These are phyloP conservation scores for Detonula confervacea DNA, from an alignment of 352 stramenopile species.

Conservation along the genomic window DNA sequence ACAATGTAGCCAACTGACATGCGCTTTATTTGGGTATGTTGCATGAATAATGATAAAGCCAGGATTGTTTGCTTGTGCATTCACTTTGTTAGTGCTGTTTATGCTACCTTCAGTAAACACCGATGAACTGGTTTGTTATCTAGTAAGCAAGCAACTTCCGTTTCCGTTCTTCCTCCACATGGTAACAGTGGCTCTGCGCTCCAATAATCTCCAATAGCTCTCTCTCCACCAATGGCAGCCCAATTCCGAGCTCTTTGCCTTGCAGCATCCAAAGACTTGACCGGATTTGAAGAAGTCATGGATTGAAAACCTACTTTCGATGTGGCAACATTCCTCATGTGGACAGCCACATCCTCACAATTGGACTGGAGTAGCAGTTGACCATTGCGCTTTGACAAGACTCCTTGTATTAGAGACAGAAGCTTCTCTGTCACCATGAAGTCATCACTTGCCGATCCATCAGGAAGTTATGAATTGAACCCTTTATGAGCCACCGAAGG, in stretches of 20 bases:
- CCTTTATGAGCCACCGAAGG: constrained; percentile 16
- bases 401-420: constrained; percentile 40
- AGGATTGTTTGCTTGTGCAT: no score
- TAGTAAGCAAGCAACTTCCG: constrained; percentile 72
- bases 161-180: constrained; percentile 65
- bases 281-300: constrained; percentile 17
- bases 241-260: constrained; percentile 65
- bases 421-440: constrained; percentile 81
- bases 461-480: constrained; percentile 75
- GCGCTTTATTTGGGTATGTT: no score
- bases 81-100: not conserved
- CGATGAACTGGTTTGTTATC: constrained; percentile 76
- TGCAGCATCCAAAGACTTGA: constrained; percentile 24
- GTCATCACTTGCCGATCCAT: constrained; percentile 40
- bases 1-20: no score
- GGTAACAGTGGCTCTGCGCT: constrained; percentile 60
- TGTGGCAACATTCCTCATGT: constrained; percentile 62
- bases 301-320: constrained; percentile 42
- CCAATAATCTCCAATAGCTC: constrained; percentile 62
- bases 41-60: no score
- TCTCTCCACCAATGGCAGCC: constrained; percentile 59
- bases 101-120: constrained; percentile 52
- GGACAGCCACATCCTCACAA: constrained; percentile 80
- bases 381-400: constrained; percentile 42
- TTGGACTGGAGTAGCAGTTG: constrained; percentile 76